These are phyloP conservation scores for Chalciporus chontae DNA, from an alignment of 768 basidiomycete genomes.

Conservation along the genomic window DNA sequence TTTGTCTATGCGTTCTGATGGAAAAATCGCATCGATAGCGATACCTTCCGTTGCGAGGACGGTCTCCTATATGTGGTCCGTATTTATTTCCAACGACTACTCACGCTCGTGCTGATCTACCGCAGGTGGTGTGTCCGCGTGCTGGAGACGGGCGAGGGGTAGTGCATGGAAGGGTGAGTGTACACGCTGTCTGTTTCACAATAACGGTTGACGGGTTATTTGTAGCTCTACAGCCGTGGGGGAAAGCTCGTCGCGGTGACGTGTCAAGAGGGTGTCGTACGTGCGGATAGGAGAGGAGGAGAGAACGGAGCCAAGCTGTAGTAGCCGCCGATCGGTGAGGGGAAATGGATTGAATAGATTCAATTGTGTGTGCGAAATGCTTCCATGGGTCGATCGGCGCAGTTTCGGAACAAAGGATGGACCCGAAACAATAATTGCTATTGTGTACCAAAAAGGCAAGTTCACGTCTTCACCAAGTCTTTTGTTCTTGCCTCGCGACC, in stretches of 20 bases:
- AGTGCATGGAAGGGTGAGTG: conserved; percentile 64
- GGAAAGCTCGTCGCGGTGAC: conserved; percentile 72
- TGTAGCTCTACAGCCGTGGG: conserved; percentile 63
- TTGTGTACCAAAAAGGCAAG: conserved; percentile 31
- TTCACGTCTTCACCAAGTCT: conserved; percentile 7
- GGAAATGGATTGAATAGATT: too few species aligned
- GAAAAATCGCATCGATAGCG: conserved; percentile 36
- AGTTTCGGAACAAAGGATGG: conserved; percentile 12
- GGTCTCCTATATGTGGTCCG: conserved; percentile 78
- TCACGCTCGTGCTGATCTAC: conserved; percentile 1
- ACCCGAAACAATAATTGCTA: conserved; percentile 22
- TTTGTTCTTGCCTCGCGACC: conserved; percentile 36
- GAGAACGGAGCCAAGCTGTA: conserved; percentile 35
- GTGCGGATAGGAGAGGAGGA: conserved; percentile 47
- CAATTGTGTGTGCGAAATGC: too few species aligned
- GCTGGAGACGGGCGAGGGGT: conserved; percentile 65
- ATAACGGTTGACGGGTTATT: not conserved
- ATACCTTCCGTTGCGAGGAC: conserved; percentile 73
- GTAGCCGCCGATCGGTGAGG: conserved; percentile 3
- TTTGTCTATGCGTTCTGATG: not conserved
- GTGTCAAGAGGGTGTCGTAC: conserved; percentile 77
- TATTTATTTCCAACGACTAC: not conserved
- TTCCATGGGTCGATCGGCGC: too few species aligned
- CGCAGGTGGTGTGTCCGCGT: conserved; percentile 60
- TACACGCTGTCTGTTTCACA: not conserved